Evolutionary conservation across 345 rosid genomes (phyloP).

Genomic region (Brassica nigra): DNA sequence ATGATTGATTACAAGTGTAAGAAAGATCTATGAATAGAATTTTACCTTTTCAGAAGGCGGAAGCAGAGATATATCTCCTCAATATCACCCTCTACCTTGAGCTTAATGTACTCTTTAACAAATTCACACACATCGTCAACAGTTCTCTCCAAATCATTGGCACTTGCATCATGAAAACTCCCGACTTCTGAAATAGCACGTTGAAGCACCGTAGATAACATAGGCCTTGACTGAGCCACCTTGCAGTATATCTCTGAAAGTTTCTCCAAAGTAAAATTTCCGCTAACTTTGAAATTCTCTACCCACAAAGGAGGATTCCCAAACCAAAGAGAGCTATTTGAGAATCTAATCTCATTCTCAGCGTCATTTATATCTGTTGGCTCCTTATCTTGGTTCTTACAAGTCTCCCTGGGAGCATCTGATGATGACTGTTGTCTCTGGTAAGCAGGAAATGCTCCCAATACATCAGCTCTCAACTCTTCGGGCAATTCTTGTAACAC

Average conservation of each 20-base stretch:
- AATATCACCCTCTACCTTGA: slow-evolving; percentile 71
- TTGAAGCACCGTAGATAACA: slow-evolving; percentile 63
- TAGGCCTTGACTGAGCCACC: slow-evolving; percentile 47
- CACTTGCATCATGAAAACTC: slow-evolving; percentile 41
- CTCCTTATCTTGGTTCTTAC: slow-evolving; percentile 42
- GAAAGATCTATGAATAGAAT: slow-evolving; percentile 1
- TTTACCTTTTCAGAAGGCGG: slow-evolving; percentile 70
- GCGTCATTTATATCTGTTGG: slow-evolving; percentile 28
- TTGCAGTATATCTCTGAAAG: slow-evolving; percentile 62
- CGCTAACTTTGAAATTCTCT: slow-evolving; percentile 63
- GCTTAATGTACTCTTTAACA: slow-evolving; percentile 63
- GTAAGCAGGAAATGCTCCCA: slow-evolving; percentile 65
- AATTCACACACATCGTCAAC: slow-evolving; percentile 54
- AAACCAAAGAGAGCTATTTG: slow-evolving; percentile 52
- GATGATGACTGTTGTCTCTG: slow-evolving; percentile 46
- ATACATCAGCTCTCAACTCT: slow-evolving; percentile 66
- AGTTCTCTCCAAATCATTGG: slow-evolving; percentile 54
- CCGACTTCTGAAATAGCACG: slow-evolving; percentile 42
- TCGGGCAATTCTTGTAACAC: slow-evolving; percentile 86
- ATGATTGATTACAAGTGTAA: background rate
- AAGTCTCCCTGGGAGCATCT: slow-evolving; percentile 39
- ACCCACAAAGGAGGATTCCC: slow-evolving; percentile 88
- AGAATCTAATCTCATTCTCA: slow-evolving; percentile 43
- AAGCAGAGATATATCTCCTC: slow-evolving; percentile 84
- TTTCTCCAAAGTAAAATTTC: slow-evolving; percentile 45